phyloP scores from a whole-genome alignment of 1,284 basidiomycete species.

The Cystobasidium sp. region DNA sequence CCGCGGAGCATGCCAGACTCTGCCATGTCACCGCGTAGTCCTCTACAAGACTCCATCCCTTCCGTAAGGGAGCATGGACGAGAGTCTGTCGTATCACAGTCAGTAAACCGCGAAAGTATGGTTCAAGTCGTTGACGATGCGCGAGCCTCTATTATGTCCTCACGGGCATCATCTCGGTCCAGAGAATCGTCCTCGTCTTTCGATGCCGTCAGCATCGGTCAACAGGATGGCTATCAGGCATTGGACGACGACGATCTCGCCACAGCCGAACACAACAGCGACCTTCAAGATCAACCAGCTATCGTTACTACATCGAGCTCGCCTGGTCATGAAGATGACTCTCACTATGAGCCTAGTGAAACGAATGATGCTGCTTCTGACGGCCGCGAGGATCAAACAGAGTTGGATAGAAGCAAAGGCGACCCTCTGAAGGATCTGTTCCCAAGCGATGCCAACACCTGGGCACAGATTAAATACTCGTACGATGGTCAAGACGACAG shows the following conservation, averaged over 20 bases:
- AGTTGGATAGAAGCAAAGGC: constrained; percentile 4
- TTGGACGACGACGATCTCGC: constrained; percentile 15
- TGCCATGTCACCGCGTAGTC: too few species aligned
- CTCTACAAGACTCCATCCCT: too few species aligned
- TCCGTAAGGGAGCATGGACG: too few species aligned
- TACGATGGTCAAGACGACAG: constrained; percentile 17
- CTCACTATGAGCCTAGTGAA: constrained; percentile 1
- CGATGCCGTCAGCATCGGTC: constrained; percentile 11
- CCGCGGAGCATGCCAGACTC: too few species aligned
- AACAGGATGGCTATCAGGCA: constrained; percentile 16
- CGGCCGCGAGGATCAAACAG: neutral
- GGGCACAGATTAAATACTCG: constrained; percentile 44
- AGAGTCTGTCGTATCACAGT: neutral
- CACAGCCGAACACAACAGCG: neutral
- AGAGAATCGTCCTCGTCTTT: constrained; percentile 17
- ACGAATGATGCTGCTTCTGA: neutral
- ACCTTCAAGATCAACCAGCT: neutral
- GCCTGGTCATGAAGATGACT: neutral
- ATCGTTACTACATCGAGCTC: neutral
- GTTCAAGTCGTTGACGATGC: neutral
- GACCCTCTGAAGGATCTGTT: constrained; percentile 48
- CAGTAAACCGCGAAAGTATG: neutral
- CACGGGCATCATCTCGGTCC: neutral
- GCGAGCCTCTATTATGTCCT: neutral
- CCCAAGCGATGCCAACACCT: constrained; percentile 48